Evolutionary conservation across 257 asterid genomes (phyloP).

Genomic region (Jacaranda copaia): DNA sequence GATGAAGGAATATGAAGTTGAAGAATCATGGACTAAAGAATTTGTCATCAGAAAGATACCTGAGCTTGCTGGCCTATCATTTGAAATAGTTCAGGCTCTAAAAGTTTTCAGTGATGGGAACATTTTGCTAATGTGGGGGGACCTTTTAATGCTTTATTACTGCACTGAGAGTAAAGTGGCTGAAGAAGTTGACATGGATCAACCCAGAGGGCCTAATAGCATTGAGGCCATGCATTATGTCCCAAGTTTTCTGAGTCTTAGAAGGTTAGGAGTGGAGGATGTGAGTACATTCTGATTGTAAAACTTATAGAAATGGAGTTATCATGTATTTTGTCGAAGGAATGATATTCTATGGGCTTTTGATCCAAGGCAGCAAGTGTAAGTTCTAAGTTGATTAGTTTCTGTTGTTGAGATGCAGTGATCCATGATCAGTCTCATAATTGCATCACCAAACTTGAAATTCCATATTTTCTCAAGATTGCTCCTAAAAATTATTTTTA

Average conservation of each 20-base stretch:
- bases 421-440: too few species aligned
- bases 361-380: too few species aligned
- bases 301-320: neutral
- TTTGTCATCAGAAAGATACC: constrained; percentile 45
- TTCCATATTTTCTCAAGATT: too few species aligned
- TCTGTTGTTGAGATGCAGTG: too few species aligned
- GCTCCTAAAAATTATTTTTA: too few species aligned
- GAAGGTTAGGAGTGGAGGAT: constrained; percentile 35
- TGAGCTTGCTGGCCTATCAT: constrained; percentile 37
- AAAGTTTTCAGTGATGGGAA: constrained; percentile 50
- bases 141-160: constrained; percentile 45
- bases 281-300: constrained; percentile 26
- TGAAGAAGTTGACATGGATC: constrained; percentile 46
- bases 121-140: constrained; percentile 53
- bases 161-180: constrained; percentile 36
- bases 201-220: constrained; percentile 47
- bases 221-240: constrained; percentile 55
- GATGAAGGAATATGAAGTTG: constrained; percentile 58
- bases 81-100: constrained; percentile 43
- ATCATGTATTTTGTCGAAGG: too few species aligned
- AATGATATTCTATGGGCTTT: too few species aligned
- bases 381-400: too few species aligned
- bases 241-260: constrained; percentile 47
- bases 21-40: constrained; percentile 51
- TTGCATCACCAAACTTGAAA: too few species aligned